Conservation (phyloP, 2,329 filamentous ascomycete species). For the Aspergillus sojae region DNA sequence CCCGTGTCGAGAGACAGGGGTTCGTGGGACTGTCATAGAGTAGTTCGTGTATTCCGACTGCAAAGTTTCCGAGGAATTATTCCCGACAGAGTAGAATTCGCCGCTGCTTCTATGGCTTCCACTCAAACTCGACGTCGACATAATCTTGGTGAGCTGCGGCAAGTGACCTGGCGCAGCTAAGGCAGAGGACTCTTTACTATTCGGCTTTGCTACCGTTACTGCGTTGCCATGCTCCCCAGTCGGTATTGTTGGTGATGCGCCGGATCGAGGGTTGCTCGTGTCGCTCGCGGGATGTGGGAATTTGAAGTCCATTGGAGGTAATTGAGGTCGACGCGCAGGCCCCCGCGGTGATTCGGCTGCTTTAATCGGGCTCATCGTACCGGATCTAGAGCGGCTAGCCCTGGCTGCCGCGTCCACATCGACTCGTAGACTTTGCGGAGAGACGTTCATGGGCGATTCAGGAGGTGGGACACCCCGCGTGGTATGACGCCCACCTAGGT, state of each 20-base stretch:
- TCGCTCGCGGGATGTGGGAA: conserved; percentile 52
- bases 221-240: conserved; percentile 27
- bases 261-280: conserved; percentile 26
- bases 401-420: conserved; percentile 35
- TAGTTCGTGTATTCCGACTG: conserved; percentile 77
- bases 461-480: conserved; percentile 34
- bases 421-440: conserved; percentile 34
- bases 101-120: conserved; percentile 86
- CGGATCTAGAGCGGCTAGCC: conserved; percentile 26
- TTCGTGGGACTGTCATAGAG: conserved; percentile 56
- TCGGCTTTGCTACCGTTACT: conserved; percentile 18
- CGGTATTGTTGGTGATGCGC: conserved; percentile 32
- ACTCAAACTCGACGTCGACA: conserved; percentile 75
- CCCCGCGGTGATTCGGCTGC: conserved; percentile 44
- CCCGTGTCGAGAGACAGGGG: conserved; percentile 39
- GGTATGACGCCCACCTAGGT: conserved; percentile 35
- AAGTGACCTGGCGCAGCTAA: conserved; percentile 33
- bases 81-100: conserved; percentile 93
- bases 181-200: conserved; percentile 27
- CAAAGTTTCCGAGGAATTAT: conserved; percentile 90
- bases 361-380: conserved; percentile 35
- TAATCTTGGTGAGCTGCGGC: conserved; percentile 61
- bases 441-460: conserved; percentile 35
- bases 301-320: conserved; percentile 55
- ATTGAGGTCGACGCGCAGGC: conserved; percentile 40